These are phyloP conservation scores for Aspergillus viridinutans DNA, from an alignment of 2,329 filamentous ascomycete species.

Conservation along the genomic window DNA sequence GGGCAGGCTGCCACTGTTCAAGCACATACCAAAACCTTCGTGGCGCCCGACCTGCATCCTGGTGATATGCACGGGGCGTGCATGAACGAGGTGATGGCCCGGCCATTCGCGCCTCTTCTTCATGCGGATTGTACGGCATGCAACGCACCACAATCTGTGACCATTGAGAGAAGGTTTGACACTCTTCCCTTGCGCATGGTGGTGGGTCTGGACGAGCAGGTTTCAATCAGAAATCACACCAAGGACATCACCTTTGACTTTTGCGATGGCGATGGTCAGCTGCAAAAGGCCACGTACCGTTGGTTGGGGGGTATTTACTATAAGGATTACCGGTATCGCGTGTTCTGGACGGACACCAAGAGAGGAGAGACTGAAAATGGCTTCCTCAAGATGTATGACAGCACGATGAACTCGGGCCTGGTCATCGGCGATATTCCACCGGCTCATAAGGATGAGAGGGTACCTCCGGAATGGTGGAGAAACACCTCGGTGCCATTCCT, in stretches of 20 bases:
- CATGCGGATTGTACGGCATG: slow-evolving; percentile 8
- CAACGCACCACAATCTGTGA: background rate
- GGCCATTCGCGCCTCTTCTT: slow-evolving; percentile 9
- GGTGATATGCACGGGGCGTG: slow-evolving; percentile 14
- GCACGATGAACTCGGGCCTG: slow-evolving; percentile 18
- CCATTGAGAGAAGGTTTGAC: slow-evolving; percentile 11
- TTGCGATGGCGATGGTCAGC: slow-evolving; percentile 9
- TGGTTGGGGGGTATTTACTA: slow-evolving; percentile 39
- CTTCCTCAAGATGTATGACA: slow-evolving; percentile 30
- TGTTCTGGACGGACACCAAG: slow-evolving; percentile 30
- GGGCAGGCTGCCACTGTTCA: background rate
- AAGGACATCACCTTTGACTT: slow-evolving; percentile 23
- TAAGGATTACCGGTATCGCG: slow-evolving; percentile 15
- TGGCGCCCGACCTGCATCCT: slow-evolving; percentile 8
- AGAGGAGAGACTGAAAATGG: slow-evolving; percentile 21
- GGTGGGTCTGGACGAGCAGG: slow-evolving; percentile 14
- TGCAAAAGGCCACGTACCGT: slow-evolving; percentile 25
- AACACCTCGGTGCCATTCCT: slow-evolving; percentile 21
- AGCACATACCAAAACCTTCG: slow-evolving; percentile 1
- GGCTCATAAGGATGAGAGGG: slow-evolving; percentile 10
- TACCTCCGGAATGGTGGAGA: slow-evolving; percentile 25
- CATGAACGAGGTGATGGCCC: slow-evolving; percentile 17
- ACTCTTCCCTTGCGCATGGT: slow-evolving; percentile 29
- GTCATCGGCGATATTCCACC: slow-evolving; percentile 24
- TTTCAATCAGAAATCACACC: slow-evolving; percentile 21